Conservation (phyloP, 2,329 filamentous ascomycete genomes). For the Pseudogymnoascus sp. region DNA sequence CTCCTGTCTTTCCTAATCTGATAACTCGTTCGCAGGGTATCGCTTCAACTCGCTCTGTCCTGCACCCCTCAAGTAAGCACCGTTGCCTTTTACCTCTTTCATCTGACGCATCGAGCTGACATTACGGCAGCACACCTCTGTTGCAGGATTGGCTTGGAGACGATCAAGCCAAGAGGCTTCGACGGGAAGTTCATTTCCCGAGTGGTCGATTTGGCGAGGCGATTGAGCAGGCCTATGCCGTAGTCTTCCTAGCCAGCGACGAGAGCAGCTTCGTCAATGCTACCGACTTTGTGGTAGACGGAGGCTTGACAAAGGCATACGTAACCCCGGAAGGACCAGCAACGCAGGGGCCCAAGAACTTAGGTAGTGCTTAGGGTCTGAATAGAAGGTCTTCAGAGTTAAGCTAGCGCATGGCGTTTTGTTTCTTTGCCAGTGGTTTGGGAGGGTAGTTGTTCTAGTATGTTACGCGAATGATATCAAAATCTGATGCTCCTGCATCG, state of each 20-base stretch:
- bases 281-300: constrained; percentile 86
- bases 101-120: not conserved
- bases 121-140: constrained; percentile 46
- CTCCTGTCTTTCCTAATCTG: not conserved
- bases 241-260: constrained; percentile 66
- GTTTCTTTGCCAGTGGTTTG: not conserved
- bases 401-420: not conserved
- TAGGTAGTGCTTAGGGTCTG: constrained; percentile 26
- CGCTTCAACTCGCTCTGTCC: constrained; percentile 69
- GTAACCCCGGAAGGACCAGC: constrained; percentile 59
- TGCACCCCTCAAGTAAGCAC: constrained; percentile 52
- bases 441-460: not conserved
- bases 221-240: constrained; percentile 67
- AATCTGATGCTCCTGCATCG: constrained; percentile 40
- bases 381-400: not conserved
- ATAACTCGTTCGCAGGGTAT: constrained; percentile 38
- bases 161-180: constrained; percentile 58
- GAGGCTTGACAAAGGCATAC: constrained; percentile 91
- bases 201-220: constrained; percentile 68
- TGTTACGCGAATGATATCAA: constrained; percentile 42
- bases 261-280: constrained; percentile 69
- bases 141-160: constrained; percentile 71
- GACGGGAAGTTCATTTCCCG: constrained; percentile 72
- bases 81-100: not conserved
- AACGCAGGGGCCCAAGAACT: constrained; percentile 42